A percentile compares a stretch with the other conserved stretches of the same genome.
Evolutionary conservation across 2,329 filamentous ascomycete genomes (phyloP).

Genomic region (Fusarium tjaetaba): DNA sequence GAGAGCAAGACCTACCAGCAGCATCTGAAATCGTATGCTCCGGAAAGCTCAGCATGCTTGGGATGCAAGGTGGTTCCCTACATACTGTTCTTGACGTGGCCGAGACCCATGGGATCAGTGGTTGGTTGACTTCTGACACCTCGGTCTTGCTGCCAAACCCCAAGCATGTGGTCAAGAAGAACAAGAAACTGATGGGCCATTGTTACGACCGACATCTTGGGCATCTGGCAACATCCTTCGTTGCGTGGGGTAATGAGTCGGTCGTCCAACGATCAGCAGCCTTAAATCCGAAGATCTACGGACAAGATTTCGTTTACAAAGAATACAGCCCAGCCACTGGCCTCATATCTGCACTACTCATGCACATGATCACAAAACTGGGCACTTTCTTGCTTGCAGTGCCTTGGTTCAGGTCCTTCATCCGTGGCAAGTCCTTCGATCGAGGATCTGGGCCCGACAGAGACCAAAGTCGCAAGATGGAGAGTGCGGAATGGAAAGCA

Average conservation of each 20-base stretch:
- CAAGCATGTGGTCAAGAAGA: neutral
- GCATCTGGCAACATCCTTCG: neutral
- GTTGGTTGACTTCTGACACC: neutral
- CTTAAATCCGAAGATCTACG: neutral
- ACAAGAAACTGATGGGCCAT: neutral
- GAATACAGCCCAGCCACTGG: neutral
- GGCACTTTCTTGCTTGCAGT: neutral
- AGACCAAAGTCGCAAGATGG: neutral
- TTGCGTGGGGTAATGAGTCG: neutral
- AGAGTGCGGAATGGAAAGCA: neutral
- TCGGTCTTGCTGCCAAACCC: neutral
- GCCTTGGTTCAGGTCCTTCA: neutral
- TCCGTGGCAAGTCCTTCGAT: neutral
- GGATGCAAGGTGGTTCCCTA: neutral
- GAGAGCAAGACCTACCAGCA: neutral
- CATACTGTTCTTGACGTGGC: slow-evolving; percentile 2
- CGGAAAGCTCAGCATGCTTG: neutral
- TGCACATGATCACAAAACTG: neutral
- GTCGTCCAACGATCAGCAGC: neutral
- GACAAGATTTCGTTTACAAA: neutral
- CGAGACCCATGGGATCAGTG: neutral
- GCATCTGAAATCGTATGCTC: neutral
- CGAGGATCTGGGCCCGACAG: neutral
- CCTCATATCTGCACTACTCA: neutral
- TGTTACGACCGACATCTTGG: neutral